Base-by-base conservation (phyloP, 768 basidiomycete genomes). In the Strobilomyces dryophilus region DNA sequence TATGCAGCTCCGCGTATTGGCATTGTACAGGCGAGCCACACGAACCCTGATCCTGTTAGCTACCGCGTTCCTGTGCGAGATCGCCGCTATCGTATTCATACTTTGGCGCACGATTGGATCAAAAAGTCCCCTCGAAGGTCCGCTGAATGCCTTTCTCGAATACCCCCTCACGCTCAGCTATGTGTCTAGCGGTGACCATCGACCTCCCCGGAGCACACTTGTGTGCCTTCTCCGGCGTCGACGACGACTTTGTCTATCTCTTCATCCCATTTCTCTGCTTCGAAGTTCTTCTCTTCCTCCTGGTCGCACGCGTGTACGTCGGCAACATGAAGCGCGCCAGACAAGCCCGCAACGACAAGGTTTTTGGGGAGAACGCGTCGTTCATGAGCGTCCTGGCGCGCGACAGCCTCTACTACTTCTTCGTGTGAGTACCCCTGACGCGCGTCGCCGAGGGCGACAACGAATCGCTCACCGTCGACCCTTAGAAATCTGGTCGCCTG, bases 1-100 rank as follows among this genome's bases (percentile, higher is more conserved):
- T 15, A 71, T 71, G 68, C 60, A 62, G 29, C 64, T 69, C 42
- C 68, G 68, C 45, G 57, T 69, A 59, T 71, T 69, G 26, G 68
- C 69, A 5, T 59, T 71, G 66, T 69, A 69, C 55, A 54, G 51
- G 46, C 65, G 54, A 5, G 62, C 67, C n/a, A 62, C 40, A 31
- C 53, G 20, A 37, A 54, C 62, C 26, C 31, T 71, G 20, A 0
- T n/a, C 21, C 14, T 65, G 8, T 48, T 71, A 31, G 17, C 69
- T 15, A 15, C 41, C 0, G 15, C 45, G 7, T 69, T 69, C 43
- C 0, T 57, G 6, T 58, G 62, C n/a, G 69, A 68, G 44, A 58
- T 67, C 20, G 45, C 27, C 8, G 61, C 59, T 20, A 59, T 71
- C 35, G 44, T 50, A 21, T 56, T 61, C 39, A 55, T 69, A 17